phyloP scores from a whole-genome alignment of 352 stramenopile species.

The Phytophthora boehmeriae region DNA sequence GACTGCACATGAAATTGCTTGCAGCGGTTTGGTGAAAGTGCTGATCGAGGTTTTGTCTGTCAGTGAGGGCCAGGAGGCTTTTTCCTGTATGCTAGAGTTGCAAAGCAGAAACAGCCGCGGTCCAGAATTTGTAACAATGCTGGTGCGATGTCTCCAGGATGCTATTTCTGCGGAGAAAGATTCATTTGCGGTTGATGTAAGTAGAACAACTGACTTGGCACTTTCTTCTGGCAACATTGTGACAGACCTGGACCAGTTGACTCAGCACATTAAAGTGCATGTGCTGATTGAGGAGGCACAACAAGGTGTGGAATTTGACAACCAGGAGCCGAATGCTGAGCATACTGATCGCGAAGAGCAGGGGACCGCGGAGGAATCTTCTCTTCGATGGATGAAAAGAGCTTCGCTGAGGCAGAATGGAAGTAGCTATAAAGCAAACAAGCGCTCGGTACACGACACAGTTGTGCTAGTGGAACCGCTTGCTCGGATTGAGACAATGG shows the following conservation, averaged over 20 bases:
- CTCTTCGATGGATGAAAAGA: constrained; percentile 36
- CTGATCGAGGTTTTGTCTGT: constrained; percentile 44
- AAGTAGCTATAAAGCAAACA: constrained; percentile 41
- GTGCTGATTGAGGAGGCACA: constrained; percentile 63
- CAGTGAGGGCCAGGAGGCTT: constrained; percentile 35
- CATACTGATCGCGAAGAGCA: constrained; percentile 19
- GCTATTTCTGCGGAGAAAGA: constrained; percentile 72
- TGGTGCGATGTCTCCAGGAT: constrained; percentile 58
- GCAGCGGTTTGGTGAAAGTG: constrained; percentile 54
- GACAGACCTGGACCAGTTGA: constrained; percentile 65
- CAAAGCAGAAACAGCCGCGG: constrained; percentile 11
- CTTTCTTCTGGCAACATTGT: constrained; percentile 43
- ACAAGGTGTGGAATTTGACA: constrained; percentile 17
- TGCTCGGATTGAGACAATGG: constrained; percentile 77
- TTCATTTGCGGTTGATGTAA: constrained; percentile 43
- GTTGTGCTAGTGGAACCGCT: constrained; percentile 80
- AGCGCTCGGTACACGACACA: constrained; percentile 58
- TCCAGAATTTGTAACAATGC: constrained; percentile 27
- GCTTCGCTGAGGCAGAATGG: constrained; percentile 21
- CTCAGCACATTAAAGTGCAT: constrained; percentile 76
- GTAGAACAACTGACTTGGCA: constrained; percentile 4
- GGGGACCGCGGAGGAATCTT: constrained; percentile 5
- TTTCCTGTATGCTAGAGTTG: constrained; percentile 39
- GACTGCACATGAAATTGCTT: constrained; percentile 67
- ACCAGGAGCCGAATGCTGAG: constrained; percentile 24